Base-by-base conservation (phyloP, 345 rosid genomes). In the Camelina sativa region DNA sequence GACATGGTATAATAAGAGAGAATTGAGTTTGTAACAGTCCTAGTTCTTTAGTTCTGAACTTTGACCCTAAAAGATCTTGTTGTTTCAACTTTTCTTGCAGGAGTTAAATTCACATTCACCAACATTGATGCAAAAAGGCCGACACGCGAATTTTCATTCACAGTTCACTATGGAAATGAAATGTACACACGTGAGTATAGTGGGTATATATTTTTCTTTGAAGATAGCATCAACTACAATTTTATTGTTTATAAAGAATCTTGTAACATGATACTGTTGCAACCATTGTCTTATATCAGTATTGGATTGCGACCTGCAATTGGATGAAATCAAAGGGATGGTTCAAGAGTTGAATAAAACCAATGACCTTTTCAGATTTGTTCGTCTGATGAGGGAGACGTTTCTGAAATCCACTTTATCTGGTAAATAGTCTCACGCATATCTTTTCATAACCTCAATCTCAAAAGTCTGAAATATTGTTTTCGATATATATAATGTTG, bases 331-430 rank as follows among this genome's bases (percentile, higher is more conserved):
- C 46, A 74, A 87, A 70, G 92, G 88, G 79, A 79, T 89, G 88
- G 80, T 90, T 76, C 77, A 67, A 17, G 91, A 88, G 73, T 57
- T 95, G 90, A 92, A 95, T 72, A 78, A 72, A 82, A 90, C 89
- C 82, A 95, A 89, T 82, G 94, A 85, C 80, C 79, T 92, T 35
- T 95, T 87, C 82, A 85, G 81, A 81, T 92, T 90, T 84, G 97
- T 92, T 66, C 84, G 91, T 76, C 80, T 80, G 71, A 86, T 90
- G 92, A 92, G 98, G 84, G 79, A 82, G 60, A 87, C 73, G 84
- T 95, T 95, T 84, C 84, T 74, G 76, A 88, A 89, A 86, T 76
- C 87, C 62, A 87, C 86, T 32, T 71, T 70, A 46, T 69, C 66
- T 70, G 96, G 97, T 95, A 85, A 22, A 5, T 50, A 40, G 41